Evolutionary conservation across 169 alveolate genomes (phyloP).

Genomic region (Perkinsus marinus): DNA sequence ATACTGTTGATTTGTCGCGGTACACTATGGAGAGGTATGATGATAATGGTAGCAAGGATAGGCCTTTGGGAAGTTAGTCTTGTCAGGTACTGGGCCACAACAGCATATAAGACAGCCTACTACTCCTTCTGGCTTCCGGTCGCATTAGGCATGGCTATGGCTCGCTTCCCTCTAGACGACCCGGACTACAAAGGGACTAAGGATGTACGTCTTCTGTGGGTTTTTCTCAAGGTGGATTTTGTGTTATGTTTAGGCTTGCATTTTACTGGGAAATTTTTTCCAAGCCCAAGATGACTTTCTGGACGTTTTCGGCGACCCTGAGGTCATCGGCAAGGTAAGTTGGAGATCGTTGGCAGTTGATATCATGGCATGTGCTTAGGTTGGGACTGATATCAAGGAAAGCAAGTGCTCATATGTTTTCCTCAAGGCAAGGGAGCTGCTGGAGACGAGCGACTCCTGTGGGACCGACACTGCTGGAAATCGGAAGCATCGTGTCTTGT

Average conservation of each 20-base stretch:
- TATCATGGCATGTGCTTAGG: not conserved
- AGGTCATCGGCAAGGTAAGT: slow-evolving; percentile 5
- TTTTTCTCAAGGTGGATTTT: not conserved
- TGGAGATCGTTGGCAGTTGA: not conserved
- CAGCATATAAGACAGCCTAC: slow-evolving; percentile 23
- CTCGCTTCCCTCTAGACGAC: not conserved
- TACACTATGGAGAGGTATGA: not conserved
- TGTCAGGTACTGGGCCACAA: slow-evolving; percentile 6
- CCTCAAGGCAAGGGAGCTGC: not conserved
- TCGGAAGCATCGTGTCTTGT: not conserved
- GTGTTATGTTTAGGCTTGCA: slow-evolving; percentile 6
- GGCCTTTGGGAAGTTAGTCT: too few species aligned
- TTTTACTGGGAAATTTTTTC: slow-evolving; percentile 23
- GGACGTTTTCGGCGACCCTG: slow-evolving; percentile 24
- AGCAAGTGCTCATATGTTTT: slow-evolving; percentile 20
- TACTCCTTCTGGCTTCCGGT: slow-evolving; percentile 33
- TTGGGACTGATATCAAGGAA: slow-evolving; percentile 32
- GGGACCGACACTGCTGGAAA: not conserved
- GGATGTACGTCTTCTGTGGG: not conserved
- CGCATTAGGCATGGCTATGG: slow-evolving; percentile 22
- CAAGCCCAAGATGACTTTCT: slow-evolving; percentile 38
- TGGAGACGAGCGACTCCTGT: not conserved
- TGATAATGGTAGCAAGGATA: too few species aligned
- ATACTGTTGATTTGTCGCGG: not conserved
- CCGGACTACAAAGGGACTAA: not conserved